phyloP scores from a whole-genome alignment of 345 rosid species.

The Kandelia obovata region DNA sequence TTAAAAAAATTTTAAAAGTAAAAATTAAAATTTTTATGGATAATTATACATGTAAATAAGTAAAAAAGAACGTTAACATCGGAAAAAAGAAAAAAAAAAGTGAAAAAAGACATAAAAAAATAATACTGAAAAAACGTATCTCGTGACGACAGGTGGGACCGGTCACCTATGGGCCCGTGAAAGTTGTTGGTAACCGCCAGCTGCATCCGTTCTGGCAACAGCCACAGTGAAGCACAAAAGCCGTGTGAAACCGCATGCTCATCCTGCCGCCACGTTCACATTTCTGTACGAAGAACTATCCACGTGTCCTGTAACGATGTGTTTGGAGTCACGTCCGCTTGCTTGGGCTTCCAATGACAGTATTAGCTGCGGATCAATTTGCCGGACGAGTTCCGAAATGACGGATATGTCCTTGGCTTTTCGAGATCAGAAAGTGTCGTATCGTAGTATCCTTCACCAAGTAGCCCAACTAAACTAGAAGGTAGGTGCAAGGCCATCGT shows the following conservation, averaged over 20 bases:
- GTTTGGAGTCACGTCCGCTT: slow-evolving; percentile 22
- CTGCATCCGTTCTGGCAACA: slow-evolving; percentile 28
- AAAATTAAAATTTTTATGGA: too few species aligned
- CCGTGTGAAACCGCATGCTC: slow-evolving; percentile 9
- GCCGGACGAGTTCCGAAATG: background rate
- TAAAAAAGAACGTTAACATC: background rate
- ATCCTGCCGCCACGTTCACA: slow-evolving; percentile 38
- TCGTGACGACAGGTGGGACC: slow-evolving; percentile 14
- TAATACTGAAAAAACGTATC: background rate
- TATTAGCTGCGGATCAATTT: background rate
- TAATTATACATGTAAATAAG: background rate
- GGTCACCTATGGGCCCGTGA: slow-evolving; percentile 27
- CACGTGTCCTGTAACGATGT: slow-evolving; percentile 40
- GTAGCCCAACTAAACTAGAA: slow-evolving; percentile 28
- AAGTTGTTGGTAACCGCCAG: slow-evolving; percentile 31
- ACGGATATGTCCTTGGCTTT: slow-evolving; percentile 16
- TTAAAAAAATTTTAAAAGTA: too few species aligned
- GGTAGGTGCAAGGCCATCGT: slow-evolving; percentile 26
- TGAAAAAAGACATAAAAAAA: too few species aligned
- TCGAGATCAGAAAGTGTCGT: background rate
- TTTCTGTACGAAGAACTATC: slow-evolving; percentile 7
- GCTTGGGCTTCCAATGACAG: slow-evolving; percentile 14
- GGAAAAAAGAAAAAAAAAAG: too few species aligned
- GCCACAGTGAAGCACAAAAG: slow-evolving; percentile 27
- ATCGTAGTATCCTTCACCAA: slow-evolving; percentile 15